Percentiles rank a stretch among this genome's conserved stretches.
These are phyloP conservation scores for Cladorrhinum sp. DNA, from an alignment of 2,329 filamentous ascomycete genomes.

Conservation along the genomic window DNA sequence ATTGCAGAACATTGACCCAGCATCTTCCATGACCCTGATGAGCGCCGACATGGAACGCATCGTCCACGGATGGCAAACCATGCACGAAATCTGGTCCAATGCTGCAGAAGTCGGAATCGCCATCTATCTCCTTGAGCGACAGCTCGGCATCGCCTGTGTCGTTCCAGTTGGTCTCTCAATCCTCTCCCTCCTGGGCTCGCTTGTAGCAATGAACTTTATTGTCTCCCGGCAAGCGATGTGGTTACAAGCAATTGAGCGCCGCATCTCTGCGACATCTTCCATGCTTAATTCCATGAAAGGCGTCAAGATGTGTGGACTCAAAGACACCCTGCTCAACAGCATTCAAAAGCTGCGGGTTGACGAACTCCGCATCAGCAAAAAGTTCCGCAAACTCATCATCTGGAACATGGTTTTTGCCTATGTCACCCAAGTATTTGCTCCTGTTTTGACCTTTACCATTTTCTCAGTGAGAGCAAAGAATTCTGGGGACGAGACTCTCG, in stretches of 20 bases:
- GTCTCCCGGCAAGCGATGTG: constrained; percentile 38
- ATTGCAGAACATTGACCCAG: constrained; percentile 35
- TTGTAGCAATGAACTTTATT: constrained; percentile 28
- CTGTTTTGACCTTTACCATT: constrained; percentile 34
- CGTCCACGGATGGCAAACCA: constrained; percentile 30
- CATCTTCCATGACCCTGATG: constrained; percentile 46
- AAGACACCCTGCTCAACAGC: constrained; percentile 31
- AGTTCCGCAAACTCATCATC: constrained; percentile 37
- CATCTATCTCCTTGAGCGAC: constrained; percentile 49
- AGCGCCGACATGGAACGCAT: constrained; percentile 46
- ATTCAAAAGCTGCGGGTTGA: constrained; percentile 36
- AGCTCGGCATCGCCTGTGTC: constrained; percentile 47
- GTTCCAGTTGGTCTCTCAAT: constrained; percentile 46
- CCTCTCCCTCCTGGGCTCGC: constrained; percentile 22
- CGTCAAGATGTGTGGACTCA: constrained; percentile 44
- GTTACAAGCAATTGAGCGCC: constrained; percentile 40
- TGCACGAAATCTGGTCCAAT: constrained; percentile 62
- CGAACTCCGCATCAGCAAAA: constrained; percentile 39
- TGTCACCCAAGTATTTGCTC: constrained; percentile 32
- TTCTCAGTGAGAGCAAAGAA: constrained; percentile 34
- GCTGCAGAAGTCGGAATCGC: constrained; percentile 54
- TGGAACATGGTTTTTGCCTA: constrained; percentile 31
- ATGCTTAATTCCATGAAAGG: constrained; percentile 43
- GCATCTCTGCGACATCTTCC: constrained; percentile 39
- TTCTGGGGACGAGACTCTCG: constrained; percentile 28